Percentiles rank a stretch among this genome's conserved stretches.
Conservation (phyloP, 352 stramenopile species). For the Lagenidium giganteum region DNA sequence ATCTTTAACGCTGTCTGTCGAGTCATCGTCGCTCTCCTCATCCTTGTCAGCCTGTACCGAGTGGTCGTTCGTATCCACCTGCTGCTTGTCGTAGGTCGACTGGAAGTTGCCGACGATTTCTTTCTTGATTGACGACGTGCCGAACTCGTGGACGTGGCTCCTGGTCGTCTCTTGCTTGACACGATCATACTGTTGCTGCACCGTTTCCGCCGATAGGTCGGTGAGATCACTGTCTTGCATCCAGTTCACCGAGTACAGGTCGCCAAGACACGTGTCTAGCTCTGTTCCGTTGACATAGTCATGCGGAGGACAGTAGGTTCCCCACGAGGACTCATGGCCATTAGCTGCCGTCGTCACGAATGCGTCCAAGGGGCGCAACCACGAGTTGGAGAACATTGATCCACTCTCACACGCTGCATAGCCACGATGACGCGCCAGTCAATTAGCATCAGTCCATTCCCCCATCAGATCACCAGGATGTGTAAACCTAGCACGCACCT, state of each 20-base stretch:
- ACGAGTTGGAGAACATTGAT: slow-evolving; percentile 82
- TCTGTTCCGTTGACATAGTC: slow-evolving; percentile 65
- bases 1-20: no score
- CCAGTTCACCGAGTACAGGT: slow-evolving; percentile 90
- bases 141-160: slow-evolving; percentile 83
- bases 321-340: slow-evolving; percentile 83
- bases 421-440: slow-evolving; percentile 3
- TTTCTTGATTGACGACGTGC: slow-evolving; percentile 40
- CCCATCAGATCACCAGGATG: not conserved
- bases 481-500: slow-evolving; percentile 15
- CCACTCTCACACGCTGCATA: slow-evolving; percentile 82
- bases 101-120: slow-evolving; percentile 85
- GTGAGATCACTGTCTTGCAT: slow-evolving; percentile 89
- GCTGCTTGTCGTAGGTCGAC: slow-evolving; percentile 75
- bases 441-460: not conserved
- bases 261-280: slow-evolving; percentile 79
- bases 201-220: slow-evolving; percentile 69
- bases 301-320: slow-evolving; percentile 83
- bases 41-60: no score
- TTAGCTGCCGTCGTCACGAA: slow-evolving; percentile 90
- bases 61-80: no score
- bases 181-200: slow-evolving; percentile 67
- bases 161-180: slow-evolving; percentile 73
- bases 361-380: slow-evolving; percentile 80
- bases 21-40: slow-evolving; percentile 8